Evolutionary conservation across 805 yeast species (phyloP).

Genomic region (Wickerhamiella dianesei): DNA sequence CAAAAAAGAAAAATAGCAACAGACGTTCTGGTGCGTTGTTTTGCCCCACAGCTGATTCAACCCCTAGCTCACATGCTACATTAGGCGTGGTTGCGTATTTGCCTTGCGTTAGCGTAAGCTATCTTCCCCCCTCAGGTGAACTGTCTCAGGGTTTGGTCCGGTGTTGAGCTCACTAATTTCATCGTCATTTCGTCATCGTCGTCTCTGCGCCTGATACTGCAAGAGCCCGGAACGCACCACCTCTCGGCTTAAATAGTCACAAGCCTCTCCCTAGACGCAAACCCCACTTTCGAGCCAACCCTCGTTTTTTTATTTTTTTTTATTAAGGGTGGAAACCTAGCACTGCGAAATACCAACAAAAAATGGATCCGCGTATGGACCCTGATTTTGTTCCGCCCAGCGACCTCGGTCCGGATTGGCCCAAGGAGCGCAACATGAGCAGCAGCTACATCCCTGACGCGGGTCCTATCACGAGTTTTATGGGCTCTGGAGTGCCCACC

Average conservation of each 20-base stretch:
- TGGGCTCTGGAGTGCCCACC: conserved; percentile 8
- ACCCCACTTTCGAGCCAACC: background rate
- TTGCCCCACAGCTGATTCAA: background rate
- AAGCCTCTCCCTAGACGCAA: background rate
- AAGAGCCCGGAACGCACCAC: background rate
- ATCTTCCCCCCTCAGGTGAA: background rate
- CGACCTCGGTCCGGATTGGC: conserved; percentile 23
- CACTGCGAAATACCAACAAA: too few species aligned
- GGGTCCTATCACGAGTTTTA: conserved; percentile 19
- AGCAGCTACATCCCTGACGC: conserved; percentile 20
- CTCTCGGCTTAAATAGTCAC: background rate
- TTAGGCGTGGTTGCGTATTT: too few species aligned
- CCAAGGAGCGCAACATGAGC: conserved; percentile 25
- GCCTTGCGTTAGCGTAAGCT: too few species aligned
- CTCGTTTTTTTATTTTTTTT: too few species aligned
- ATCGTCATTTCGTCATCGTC: background rate
- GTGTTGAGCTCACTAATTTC: background rate
- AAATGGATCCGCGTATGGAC: conserved; percentile 87
- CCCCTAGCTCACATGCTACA: too few species aligned
- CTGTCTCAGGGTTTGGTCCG: too few species aligned
- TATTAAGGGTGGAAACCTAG: too few species aligned
- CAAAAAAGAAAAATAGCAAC: too few species aligned
- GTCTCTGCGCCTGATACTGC: background rate
- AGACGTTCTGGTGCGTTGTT: too few species aligned
- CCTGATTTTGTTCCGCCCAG: conserved; percentile 84